Conservation (phyloP, 805 yeast species). For the Metahyphopichia silvanorum region DNA sequence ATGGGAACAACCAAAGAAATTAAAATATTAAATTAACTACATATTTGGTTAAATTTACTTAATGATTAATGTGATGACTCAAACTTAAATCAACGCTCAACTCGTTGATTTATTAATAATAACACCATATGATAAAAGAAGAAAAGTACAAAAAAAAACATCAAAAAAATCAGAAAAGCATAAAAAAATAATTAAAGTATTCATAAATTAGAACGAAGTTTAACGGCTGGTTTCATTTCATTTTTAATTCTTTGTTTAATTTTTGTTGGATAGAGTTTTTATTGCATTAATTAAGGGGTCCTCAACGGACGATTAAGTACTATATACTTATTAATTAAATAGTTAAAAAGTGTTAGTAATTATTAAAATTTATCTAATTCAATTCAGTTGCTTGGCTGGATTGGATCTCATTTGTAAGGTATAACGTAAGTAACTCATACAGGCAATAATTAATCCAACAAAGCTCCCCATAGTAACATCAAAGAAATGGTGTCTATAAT, state of each 20-base stretch:
- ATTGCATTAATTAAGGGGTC: conserved; percentile 47
- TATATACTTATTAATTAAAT: no score
- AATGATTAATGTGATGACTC: conserved; percentile 46
- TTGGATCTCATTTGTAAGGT: background rate
- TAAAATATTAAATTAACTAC: conserved; percentile 46
- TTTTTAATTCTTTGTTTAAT: conserved; percentile 5
- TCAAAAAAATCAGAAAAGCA: conserved; percentile 1
- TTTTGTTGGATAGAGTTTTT: conserved; percentile 31
- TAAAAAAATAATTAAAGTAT: background rate
- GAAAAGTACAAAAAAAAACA: background rate
- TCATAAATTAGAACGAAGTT: conserved; percentile 4
- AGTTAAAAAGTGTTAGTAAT: no score
- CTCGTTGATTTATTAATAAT: conserved; percentile 33
- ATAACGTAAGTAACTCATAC: conserved; percentile 5
- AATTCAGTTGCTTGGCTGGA: conserved; percentile 5
- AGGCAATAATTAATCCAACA: conserved; percentile 21
- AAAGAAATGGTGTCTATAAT: conserved; percentile 34
- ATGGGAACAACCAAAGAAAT: conserved; percentile 96
- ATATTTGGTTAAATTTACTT: conserved; percentile 15
- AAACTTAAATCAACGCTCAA: conserved; percentile 39
- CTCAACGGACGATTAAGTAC: conserved; percentile 48
- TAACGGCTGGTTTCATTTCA: conserved; percentile 9
- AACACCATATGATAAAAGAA: conserved; percentile 2
- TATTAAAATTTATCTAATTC: conserved; percentile 2
- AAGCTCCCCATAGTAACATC: conserved; percentile 27